phyloP scores from a whole-genome alignment of 768 basidiomycete genomes.

The Amanita inopinata region DNA sequence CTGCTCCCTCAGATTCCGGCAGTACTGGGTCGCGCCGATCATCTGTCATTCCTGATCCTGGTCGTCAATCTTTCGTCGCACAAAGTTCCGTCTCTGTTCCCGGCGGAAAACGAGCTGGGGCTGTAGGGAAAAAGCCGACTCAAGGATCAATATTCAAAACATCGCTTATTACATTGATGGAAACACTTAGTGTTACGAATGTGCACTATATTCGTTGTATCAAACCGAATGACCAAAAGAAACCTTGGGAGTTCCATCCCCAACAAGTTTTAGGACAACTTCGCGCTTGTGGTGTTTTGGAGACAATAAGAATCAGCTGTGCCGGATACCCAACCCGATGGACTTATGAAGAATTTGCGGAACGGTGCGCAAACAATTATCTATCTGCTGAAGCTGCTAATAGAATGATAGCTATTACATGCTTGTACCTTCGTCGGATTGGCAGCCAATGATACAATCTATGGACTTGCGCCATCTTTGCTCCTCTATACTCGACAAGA shows the following conservation, averaged over 20 bases:
- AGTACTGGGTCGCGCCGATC: conserved; percentile 73
- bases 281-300: conserved; percentile 96
- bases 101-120: conserved; percentile 51
- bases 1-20: conserved; percentile 67
- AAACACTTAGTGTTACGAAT: conserved; percentile 93
- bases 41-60: conserved; percentile 82
- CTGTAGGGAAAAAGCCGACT: conserved; percentile 81
- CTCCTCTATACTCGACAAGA: conserved; percentile 71
- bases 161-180: conserved; percentile 90
- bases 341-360: conserved; percentile 98
- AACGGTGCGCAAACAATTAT: conserved; percentile 51
- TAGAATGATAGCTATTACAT: conserved; percentile 74
- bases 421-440: conserved; percentile 80
- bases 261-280: conserved; percentile 93
- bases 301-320: conserved; percentile 97
- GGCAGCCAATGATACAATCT: conserved; percentile 78
- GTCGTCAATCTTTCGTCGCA: conserved; percentile 62
- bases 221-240: conserved; percentile 96
- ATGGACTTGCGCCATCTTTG: conserved; percentile 78
- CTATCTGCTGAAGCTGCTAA: conserved; percentile 12
- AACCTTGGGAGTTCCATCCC: conserved; percentile 93
- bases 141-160: conserved; percentile 98
- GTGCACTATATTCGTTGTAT: conserved; percentile 99
- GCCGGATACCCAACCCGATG: conserved; percentile 97
- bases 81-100: conserved; percentile 28